Evolutionary conservation across 1,284 basidiomycete genomes (phyloP).

Genomic region (Ustilago loliicola): DNA sequence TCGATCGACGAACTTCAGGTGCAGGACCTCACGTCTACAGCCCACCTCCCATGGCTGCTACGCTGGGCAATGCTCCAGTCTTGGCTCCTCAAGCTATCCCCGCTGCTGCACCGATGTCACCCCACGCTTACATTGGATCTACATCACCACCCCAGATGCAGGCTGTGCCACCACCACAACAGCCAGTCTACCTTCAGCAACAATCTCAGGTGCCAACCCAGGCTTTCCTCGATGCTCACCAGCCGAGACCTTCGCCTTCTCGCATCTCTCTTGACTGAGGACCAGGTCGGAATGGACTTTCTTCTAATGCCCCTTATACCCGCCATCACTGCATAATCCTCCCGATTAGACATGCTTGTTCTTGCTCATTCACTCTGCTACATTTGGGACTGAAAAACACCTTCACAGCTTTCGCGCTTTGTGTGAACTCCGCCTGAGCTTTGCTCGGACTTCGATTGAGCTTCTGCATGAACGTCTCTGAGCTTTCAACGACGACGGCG

Average conservation of each 20-base stretch:
- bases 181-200: neutral
- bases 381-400: neutral
- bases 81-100: conserved; percentile 18
- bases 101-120: conserved; percentile 9
- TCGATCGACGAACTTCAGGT: conserved; percentile 5
- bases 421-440: neutral
- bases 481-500: neutral
- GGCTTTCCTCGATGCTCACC: conserved; percentile 9
- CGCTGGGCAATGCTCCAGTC: conserved; percentile 16
- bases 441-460: neutral
- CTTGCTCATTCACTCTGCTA: neutral
- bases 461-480: neutral
- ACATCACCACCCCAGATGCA: neutral
- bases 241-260: conserved; percentile 22
- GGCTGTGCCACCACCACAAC: neutral
- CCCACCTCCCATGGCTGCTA: conserved; percentile 14
- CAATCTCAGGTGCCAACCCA: conserved; percentile 8
- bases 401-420: neutral
- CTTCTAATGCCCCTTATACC: neutral
- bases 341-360: neutral
- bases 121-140: conserved; percentile 4
- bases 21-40: neutral
- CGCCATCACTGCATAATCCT: neutral
- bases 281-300: neutral
- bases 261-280: conserved; percentile 34